Conservation (phyloP, 768 basidiomycete species). For the Pisolithus microcarpus region DNA sequence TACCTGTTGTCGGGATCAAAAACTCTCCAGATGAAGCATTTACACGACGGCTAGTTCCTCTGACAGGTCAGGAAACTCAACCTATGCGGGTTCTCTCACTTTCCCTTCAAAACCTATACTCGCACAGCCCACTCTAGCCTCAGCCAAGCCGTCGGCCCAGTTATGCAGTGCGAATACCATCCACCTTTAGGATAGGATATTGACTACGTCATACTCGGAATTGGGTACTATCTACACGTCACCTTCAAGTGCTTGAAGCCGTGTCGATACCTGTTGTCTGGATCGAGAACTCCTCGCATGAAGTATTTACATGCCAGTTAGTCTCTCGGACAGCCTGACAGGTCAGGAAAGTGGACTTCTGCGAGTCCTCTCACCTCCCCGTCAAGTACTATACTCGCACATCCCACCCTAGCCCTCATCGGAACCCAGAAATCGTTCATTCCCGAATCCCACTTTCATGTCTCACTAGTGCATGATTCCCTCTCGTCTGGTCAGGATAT, state of each 20-base stretch:
- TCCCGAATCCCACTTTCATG: constrained; percentile 42
- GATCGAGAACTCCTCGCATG: not conserved
- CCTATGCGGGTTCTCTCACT: constrained; percentile 39
- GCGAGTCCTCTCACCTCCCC: constrained; percentile 40
- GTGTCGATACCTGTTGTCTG: not conserved
- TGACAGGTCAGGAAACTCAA: constrained; percentile 21
- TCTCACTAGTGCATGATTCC: constrained; percentile 43
- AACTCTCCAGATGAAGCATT: not conserved
- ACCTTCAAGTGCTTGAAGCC: constrained; percentile 29
- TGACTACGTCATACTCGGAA: constrained; percentile 39
- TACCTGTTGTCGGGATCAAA: not conserved
- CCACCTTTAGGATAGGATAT: constrained; percentile 33
- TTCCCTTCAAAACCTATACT: constrained; percentile 41
- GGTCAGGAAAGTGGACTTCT: constrained; percentile 21
- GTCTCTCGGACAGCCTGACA: constrained; percentile 28
- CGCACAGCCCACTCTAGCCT: constrained; percentile 35
- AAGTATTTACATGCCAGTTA: constrained; percentile 3
- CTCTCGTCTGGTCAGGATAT: constrained; percentile 33
- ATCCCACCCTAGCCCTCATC: constrained; percentile 42
- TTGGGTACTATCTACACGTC: constrained; percentile 41
- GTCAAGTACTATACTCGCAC: constrained; percentile 39
- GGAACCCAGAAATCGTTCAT: constrained; percentile 37
- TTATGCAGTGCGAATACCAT: constrained; percentile 25
- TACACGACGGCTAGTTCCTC: constrained; percentile 14
- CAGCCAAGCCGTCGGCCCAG: constrained; percentile 32